Evolutionary conservation across 345 rosid species (phyloP).

Genomic region (Camelina neglecta): DNA sequence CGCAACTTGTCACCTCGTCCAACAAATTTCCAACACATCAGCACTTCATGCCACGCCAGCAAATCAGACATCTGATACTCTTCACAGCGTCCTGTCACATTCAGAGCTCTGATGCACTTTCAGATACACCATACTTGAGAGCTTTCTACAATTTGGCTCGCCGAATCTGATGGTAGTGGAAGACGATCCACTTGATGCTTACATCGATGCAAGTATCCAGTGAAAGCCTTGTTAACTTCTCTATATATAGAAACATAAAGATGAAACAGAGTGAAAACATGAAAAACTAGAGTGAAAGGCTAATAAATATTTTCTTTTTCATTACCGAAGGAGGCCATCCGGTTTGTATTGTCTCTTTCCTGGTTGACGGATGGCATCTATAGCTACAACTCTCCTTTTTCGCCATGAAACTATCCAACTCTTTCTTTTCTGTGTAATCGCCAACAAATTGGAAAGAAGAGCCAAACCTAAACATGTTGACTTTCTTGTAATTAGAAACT

Average conservation of each 20-base stretch:
- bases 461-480: conserved; percentile 64
- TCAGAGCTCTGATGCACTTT: no score
- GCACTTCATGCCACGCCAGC: no score
- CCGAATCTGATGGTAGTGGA: conserved; percentile 17
- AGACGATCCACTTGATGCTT: conserved; percentile 41
- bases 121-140: conserved; percentile 23
- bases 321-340: conserved; percentile 66
- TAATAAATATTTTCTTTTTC: neutral
- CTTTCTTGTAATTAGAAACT: conserved; percentile 20
- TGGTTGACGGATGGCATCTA: conserved; percentile 75
- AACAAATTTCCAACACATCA: no score
- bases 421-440: conserved; percentile 63
- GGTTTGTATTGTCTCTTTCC: conserved; percentile 59
- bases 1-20: no score
- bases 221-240: conserved; percentile 85
- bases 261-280: neutral
- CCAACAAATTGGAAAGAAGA: conserved; percentile 81
- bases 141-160: conserved; percentile 14
- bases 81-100: no score
- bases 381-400: conserved; percentile 71
- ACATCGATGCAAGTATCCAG: conserved; percentile 73
- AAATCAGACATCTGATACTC: no score
- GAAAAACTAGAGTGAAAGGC: neutral
- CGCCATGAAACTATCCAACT: conserved; percentile 55
- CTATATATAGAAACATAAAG: conserved; percentile 44